A percentile compares a stretch with the other conserved stretches of the same genome.
These are phyloP conservation scores for Colletotrichum sp. DNA, from an alignment of 2,329 filamentous ascomycete species.

Conservation along the genomic window DNA sequence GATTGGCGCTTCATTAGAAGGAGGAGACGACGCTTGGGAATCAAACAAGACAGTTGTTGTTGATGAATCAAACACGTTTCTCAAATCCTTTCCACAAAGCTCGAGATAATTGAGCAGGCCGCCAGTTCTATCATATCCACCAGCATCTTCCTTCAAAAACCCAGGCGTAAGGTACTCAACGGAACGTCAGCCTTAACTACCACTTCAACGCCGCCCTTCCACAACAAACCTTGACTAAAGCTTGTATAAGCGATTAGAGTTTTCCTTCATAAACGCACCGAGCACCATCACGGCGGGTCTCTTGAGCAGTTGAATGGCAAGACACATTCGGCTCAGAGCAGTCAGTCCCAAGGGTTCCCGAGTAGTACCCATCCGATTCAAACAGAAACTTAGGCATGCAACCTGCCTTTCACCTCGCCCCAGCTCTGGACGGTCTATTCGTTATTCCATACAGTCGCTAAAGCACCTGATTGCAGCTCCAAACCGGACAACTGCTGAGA, in stretches of 20 bases:
- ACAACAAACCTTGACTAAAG: not conserved
- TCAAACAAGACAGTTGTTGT: not conserved
- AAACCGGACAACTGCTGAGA: not conserved
- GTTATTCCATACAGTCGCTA: not conserved
- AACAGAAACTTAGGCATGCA: not conserved
- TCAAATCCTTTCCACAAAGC: not conserved
- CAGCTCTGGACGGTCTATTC: not conserved
- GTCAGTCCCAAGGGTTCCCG: not conserved
- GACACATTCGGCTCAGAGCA: not conserved
- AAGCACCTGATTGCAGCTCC: not conserved
- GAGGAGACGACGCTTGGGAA: not conserved
- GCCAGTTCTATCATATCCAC: not conserved
- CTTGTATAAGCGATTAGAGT: not conserved
- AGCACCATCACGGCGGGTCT: not conserved
- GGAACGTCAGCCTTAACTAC: not conserved
- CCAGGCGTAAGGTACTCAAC: not conserved
- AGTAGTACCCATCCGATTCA: not conserved
- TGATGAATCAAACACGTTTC: not conserved
- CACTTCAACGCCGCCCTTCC: not conserved
- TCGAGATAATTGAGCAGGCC: not conserved
- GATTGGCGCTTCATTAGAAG: not conserved
- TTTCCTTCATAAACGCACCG: not conserved
- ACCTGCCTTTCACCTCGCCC: not conserved
- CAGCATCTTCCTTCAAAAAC: not conserved
- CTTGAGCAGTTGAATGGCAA: not conserved